Evolutionary conservation across 768 basidiomycete genomes (phyloP), one percentile per base, ranked within the genome.

Genomic region (Collybiopsis confluens): DNA sequence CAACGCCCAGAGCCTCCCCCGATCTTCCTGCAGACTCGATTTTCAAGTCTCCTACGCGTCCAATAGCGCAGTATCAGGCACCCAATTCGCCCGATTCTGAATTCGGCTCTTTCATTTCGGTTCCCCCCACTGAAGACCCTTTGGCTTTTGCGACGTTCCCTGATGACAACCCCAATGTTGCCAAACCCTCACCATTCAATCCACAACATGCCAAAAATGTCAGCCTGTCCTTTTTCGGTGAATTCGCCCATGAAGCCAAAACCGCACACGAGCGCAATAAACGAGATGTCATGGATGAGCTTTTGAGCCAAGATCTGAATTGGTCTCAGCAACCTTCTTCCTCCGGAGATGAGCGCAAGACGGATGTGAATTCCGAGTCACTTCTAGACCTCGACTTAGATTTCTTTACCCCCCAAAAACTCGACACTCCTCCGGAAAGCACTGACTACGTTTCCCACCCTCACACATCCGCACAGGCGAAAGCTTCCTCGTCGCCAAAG

Each of bases 221-320:
- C 9, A 78, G 70, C 28, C 65, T 77, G 26, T 68, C 63, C 30
- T 88, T 87, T 65, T 86, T 88, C 62, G 82, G 81, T 54, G 70
- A 72, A 43, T 85, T 89, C 53, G 76, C 77, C 2, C 71, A 79
- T 45, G 75, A 74, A 30, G 85, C 87, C 10, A 83, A 75, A 61
- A 68, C 68, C 0, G 77, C 82, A 9, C 73, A 78, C 0, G 79
- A 81, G 47, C 72, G 70, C 36, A 82, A 75, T 46, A 72, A 79
- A 55, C 74, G 74, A 52, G 73, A 68, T 21, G 69, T 89, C 4
- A 69, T 90, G 45, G 79, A 85, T 42, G 87, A 90, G 62, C 65
- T 90, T 33, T 63, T 89, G 35, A 59, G 75, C 55, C 79, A 89
- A 65, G 83, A 87, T 47, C 64, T 88, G 59, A 86, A 83, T 62